Evolutionary conservation across 768 basidiomycete species (phyloP).

Genomic region (Leccinum boreale): DNA sequence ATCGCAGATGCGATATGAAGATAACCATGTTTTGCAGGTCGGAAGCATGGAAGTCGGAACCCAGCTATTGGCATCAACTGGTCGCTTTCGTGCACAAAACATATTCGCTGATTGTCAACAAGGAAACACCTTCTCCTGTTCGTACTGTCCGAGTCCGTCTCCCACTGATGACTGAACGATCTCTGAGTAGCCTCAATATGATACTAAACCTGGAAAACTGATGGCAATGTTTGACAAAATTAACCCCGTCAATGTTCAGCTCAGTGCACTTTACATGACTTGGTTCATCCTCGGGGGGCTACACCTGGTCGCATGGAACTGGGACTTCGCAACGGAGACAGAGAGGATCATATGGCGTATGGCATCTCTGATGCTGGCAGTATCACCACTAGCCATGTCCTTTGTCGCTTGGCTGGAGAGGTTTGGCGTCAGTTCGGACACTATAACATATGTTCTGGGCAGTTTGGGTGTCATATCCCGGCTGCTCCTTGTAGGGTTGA

Average conservation of each 20-base stretch:
- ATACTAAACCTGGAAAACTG: not conserved
- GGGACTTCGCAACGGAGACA: not conserved
- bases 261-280: not conserved
- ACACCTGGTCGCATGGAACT: not conserved
- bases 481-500: not conserved
- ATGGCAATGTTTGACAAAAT: not conserved
- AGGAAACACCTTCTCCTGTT: not conserved
- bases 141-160: not conserved
- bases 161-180: not conserved
- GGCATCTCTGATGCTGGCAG: not conserved
- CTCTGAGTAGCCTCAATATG: not conserved
- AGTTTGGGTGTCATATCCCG: not conserved
- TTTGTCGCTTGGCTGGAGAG: not conserved
- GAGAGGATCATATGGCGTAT: not conserved
- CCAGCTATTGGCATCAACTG: not conserved
- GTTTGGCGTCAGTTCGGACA: not conserved
- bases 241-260: not conserved
- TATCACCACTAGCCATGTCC: not conserved
- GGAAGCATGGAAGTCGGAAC: not conserved
- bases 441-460: not conserved
- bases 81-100: not conserved
- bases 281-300: not conserved
- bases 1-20: not conserved
- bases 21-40: not conserved
- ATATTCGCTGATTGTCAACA: no score